phyloP scores from a whole-genome alignment of 2,329 filamentous ascomycete species.

The Phyllosticta citrichinensis region DNA sequence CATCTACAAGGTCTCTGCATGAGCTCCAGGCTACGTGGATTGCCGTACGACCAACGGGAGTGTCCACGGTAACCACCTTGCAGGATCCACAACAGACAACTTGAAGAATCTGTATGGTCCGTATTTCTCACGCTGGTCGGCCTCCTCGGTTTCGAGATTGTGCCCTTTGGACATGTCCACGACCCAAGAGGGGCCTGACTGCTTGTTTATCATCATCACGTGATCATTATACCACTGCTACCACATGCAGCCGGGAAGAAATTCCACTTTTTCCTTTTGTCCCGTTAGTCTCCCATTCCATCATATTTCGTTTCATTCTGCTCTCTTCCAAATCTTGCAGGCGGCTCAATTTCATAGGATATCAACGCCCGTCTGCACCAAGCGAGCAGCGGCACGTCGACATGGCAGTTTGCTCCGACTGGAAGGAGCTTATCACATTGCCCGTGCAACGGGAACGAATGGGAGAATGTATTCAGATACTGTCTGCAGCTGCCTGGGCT shows the following conservation, averaged over 20 bases:
- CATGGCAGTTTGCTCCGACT: not conserved
- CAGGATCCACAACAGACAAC: not conserved
- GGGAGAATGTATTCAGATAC: not conserved
- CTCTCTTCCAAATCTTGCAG: not conserved
- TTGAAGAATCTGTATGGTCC: not conserved
- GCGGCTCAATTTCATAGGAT: not conserved
- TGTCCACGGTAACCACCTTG: not conserved
- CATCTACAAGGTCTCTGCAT: not conserved
- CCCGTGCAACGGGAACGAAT: not conserved
- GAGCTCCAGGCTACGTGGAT: not conserved
- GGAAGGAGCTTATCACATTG: not conserved
- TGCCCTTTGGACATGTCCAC: not conserved
- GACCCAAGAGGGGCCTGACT: not conserved
- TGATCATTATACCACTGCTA: not conserved
- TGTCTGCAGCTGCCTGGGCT: not conserved
- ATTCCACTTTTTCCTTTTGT: not conserved
- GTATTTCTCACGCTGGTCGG: not conserved
- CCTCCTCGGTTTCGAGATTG: not conserved
- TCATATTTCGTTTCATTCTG: not conserved
- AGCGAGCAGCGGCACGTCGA: not conserved
- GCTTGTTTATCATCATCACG: not conserved
- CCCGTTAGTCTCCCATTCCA: not conserved
- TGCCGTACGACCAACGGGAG: not conserved
- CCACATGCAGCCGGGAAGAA: not conserved
- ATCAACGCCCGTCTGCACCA: not conserved